These are phyloP conservation scores for Botryococcus braunii DNA, from an alignment of 163 green algal species.

Conservation along the genomic window DNA sequence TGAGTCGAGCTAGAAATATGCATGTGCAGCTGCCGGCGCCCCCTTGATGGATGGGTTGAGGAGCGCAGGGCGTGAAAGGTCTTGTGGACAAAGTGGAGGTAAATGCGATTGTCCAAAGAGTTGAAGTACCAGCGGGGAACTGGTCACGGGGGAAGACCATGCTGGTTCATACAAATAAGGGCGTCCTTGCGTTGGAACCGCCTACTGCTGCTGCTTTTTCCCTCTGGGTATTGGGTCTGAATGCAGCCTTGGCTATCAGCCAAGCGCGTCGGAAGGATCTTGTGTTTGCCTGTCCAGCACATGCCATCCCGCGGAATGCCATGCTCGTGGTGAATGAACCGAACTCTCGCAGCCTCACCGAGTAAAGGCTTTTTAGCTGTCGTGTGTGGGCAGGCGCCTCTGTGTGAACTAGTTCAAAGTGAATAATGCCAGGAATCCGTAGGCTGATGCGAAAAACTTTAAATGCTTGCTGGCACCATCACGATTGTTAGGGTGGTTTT, in stretches of 20 bases:
- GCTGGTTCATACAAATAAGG: constrained; percentile 1
- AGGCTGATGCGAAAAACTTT: no score
- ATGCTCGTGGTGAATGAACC: constrained; percentile 6
- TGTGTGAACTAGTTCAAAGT: no score
- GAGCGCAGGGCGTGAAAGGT: constrained; percentile 9
- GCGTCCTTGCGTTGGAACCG: background rate
- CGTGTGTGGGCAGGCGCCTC: no score
- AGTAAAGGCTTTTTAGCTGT: no score
- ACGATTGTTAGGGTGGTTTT: no score
- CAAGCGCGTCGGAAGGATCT: background rate
- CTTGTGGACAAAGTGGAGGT: constrained; percentile 6
- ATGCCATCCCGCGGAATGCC: constrained; percentile 11
- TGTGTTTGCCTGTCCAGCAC: background rate
- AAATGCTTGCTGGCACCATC: no score
- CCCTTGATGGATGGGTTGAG: background rate
- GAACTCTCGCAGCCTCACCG: no score
- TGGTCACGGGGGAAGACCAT: background rate
- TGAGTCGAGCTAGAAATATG: no score
- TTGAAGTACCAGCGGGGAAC: constrained; percentile 6
- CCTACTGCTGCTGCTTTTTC: background rate
- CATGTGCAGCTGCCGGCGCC: no score
- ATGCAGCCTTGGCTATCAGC: constrained; percentile 6
- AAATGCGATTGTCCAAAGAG: constrained; percentile 2
- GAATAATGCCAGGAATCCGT: no score
- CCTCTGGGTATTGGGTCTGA: constrained; percentile 11